A percentile compares a stretch with the other conserved stretches of the same genome.
Evolutionary conservation across 495 filamentous ascomycete genomes (phyloP).

Genomic region (Geoglossum glabrum): DNA sequence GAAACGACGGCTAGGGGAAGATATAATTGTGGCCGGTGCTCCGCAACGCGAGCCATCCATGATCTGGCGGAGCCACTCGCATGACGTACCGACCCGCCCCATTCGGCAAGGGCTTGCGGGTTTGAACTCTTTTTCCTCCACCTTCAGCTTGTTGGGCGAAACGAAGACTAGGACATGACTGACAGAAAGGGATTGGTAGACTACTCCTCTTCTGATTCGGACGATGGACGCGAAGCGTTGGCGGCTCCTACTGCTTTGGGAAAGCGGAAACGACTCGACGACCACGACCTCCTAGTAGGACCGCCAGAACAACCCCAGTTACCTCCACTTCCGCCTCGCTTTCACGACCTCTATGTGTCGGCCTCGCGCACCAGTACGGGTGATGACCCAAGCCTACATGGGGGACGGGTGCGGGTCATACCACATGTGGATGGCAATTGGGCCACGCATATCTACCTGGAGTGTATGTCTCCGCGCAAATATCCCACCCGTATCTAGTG

Average conservation of each 20-base stretch:
- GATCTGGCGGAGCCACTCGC: background rate
- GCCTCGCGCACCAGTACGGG: conserved; percentile 47
- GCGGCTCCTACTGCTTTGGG: background rate
- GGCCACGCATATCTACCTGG: conserved; percentile 82
- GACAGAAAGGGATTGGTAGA: conserved; percentile 49
- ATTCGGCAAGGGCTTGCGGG: background rate
- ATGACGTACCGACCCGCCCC: background rate
- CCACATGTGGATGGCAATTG: conserved; percentile 82
- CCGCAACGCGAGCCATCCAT: background rate
- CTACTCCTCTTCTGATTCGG: conserved; percentile 51
- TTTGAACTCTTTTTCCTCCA: background rate
- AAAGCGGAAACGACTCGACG: conserved; percentile 18
- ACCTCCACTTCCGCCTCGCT: conserved; percentile 63
- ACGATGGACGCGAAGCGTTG: conserved; percentile 12
- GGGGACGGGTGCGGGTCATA: conserved; percentile 56
- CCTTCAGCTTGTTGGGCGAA: no score
- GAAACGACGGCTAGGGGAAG: background rate
- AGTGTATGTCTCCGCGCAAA: conserved; percentile 42
- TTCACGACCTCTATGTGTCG: conserved; percentile 82
- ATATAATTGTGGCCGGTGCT: background rate
- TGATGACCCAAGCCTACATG: conserved; percentile 73
- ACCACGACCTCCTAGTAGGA: background rate
- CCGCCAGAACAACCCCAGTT: conserved; percentile 20
- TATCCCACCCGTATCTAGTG: no score
- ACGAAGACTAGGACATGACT: background rate